Evolutionary conservation across 257 asterid species (phyloP).

Genomic region (Solanum piurae): DNA sequence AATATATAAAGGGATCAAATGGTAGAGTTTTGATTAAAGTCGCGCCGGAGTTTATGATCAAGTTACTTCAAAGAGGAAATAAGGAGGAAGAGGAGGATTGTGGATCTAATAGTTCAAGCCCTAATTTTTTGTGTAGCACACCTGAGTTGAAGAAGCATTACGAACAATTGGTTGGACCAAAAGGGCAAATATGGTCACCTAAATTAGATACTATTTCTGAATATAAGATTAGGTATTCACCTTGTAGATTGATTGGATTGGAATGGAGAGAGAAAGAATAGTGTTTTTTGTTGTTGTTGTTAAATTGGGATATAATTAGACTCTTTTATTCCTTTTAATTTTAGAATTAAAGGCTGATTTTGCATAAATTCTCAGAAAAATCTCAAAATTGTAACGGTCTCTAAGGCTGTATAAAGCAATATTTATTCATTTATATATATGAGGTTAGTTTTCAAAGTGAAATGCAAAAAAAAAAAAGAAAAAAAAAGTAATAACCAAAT

Average conservation of each 20-base stretch:
- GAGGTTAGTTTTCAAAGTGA: background rate
- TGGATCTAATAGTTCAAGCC: background rate
- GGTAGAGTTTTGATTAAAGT: conserved; percentile 68
- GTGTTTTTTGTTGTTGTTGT: background rate
- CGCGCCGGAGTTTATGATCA: conserved; percentile 41
- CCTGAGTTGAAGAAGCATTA: conserved; percentile 79
- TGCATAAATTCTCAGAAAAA: background rate
- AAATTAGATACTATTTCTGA: conserved; percentile 73
- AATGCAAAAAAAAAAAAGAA: background rate
- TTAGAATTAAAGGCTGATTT: background rate
- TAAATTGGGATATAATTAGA: background rate
- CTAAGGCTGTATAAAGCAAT: background rate
- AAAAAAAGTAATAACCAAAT: background rate
- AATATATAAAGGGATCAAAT: conserved; percentile 40
- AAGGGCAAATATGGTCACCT: conserved; percentile 68
- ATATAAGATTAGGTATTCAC: conserved; percentile 59
- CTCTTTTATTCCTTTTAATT: background rate
- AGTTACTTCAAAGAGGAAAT: background rate
- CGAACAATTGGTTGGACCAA: conserved; percentile 49
- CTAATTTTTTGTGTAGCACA: conserved; percentile 46
- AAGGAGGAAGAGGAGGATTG: background rate
- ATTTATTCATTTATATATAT: background rate
- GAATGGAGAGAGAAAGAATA: conserved; percentile 46
- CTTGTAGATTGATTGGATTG: conserved; percentile 46
- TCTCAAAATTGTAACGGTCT: background rate